Percentiles rank a stretch among this genome's conserved stretches.
Evolutionary conservation across 1,139 yeast genomes (phyloP).

Genomic region (Geotrichum candidum): DNA sequence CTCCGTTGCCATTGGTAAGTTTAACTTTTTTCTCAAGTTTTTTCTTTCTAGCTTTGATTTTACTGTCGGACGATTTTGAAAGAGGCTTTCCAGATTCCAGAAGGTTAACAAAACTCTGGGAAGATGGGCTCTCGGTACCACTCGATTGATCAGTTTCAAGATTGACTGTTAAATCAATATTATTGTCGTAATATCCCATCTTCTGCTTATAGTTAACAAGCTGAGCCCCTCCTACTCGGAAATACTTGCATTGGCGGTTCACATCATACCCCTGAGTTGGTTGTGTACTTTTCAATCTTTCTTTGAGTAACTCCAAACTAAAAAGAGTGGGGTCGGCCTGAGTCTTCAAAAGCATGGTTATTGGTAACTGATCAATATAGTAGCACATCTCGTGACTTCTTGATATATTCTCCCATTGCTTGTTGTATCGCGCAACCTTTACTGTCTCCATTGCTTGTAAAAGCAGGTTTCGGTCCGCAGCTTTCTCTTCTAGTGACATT

Average conservation of each 20-base stretch:
- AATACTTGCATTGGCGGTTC: background rate
- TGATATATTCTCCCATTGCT: slow-evolving; percentile 12
- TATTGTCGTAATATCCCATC: slow-evolving; percentile 9
- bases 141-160: background rate
- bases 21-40: background rate
- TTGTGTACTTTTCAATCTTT: background rate
- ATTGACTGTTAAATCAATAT: background rate
- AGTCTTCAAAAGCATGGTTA: background rate
- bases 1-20: background rate
- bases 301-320: background rate
- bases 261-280: background rate
- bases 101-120: background rate
- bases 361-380: slow-evolving; percentile 5
- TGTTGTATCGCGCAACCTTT: background rate
- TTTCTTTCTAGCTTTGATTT: background rate
- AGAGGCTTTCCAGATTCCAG: slow-evolving; percentile 4
- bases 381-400: slow-evolving; percentile 14
- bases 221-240: slow-evolving; percentile 9
- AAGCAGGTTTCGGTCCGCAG: slow-evolving; percentile 47
- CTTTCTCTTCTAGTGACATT: slow-evolving; percentile 44
- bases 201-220: slow-evolving; percentile 10
- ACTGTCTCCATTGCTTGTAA: slow-evolving; percentile 38
- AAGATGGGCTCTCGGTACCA: background rate
- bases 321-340: background rate
- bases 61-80: slow-evolving; percentile 2